phyloP scores from a whole-genome alignment of 1,284 basidiomycete genomes.

The Trichosporon sp. region DNA sequence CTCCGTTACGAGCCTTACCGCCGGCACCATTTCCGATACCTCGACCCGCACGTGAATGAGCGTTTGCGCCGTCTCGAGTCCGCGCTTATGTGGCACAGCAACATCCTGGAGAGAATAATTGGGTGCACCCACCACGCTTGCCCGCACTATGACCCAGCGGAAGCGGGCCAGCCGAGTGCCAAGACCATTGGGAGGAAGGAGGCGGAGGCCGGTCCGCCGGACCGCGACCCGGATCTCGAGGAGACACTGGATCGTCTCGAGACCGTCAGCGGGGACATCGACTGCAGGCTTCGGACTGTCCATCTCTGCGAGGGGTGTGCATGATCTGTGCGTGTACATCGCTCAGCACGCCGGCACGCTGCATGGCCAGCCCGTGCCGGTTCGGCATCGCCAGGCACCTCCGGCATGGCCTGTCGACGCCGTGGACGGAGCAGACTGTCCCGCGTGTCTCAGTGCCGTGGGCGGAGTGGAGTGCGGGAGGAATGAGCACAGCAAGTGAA shows the following conservation, averaged over 20 bases:
- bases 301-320: not conserved
- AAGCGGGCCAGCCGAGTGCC: not conserved
- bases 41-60: not conserved
- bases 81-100: not conserved
- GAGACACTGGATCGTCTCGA: not conserved
- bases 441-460: not conserved
- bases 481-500: not conserved
- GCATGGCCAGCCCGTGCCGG: not conserved
- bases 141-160: not conserved
- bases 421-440: not conserved
- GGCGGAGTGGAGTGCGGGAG: not conserved
- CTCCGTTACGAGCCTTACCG: not conserved
- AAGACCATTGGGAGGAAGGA: not conserved
- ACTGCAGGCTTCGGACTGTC: not conserved
- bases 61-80: constrained; percentile 1
- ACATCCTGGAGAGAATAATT: constrained; percentile 2
- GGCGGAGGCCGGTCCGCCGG: not conserved
- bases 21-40: not conserved
- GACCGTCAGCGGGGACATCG: not conserved
- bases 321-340: not conserved
- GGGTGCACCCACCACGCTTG: not conserved
- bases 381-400: not conserved
- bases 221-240: not conserved
- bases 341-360: not conserved
- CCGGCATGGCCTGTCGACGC: too few relatives aligned